Evolutionary conservation across 805 yeast species (phyloP).

Genomic region (Yarrowia alimentaria): DNA sequence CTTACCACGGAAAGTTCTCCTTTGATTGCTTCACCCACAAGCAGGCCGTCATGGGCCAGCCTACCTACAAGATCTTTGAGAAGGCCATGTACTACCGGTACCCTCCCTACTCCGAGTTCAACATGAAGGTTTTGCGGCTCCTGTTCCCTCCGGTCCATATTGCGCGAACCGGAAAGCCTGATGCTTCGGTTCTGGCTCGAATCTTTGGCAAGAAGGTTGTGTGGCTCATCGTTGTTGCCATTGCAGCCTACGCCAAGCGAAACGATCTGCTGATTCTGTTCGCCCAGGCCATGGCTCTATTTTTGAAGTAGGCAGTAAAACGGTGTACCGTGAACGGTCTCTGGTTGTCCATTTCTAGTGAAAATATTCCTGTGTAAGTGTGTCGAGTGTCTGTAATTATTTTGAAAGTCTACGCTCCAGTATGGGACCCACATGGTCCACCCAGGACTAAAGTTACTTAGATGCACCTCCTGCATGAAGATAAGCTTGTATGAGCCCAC

Average conservation of each 20-base stretch:
- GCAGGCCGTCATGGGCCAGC: conserved; percentile 63
- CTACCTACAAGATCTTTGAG: conserved; percentile 56
- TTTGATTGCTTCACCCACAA: conserved; percentile 69
- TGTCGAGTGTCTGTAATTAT: too few species aligned
- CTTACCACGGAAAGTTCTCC: conserved; percentile 72
- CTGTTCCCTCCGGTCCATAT: conserved; percentile 6
- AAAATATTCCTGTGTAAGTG: too few species aligned
- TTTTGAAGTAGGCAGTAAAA: conserved; percentile 1
- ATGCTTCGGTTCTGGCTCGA: conserved; percentile 11
- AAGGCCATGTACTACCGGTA: conserved; percentile 55
- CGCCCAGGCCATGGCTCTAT: conserved; percentile 1
- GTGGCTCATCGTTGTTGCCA: conserved; percentile 3
- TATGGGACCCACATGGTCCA: too few species aligned
- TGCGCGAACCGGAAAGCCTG: conserved; percentile 9
- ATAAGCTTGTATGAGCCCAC: too few species aligned
- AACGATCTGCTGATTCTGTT: conserved; percentile 7
- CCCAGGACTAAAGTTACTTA: too few species aligned
- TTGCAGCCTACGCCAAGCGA: conserved; percentile 12
- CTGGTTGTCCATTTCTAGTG: too few species aligned
- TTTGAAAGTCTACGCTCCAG: too few species aligned
- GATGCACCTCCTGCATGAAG: too few species aligned
- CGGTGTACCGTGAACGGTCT: too few species aligned
- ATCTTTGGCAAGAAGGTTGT: conserved; percentile 12
- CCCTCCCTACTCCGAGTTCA: conserved; percentile 50
- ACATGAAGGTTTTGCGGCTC: not conserved